These are phyloP conservation scores for Neurospora africana DNA, from an alignment of 495 filamentous ascomycete species.

Conservation along the genomic window DNA sequence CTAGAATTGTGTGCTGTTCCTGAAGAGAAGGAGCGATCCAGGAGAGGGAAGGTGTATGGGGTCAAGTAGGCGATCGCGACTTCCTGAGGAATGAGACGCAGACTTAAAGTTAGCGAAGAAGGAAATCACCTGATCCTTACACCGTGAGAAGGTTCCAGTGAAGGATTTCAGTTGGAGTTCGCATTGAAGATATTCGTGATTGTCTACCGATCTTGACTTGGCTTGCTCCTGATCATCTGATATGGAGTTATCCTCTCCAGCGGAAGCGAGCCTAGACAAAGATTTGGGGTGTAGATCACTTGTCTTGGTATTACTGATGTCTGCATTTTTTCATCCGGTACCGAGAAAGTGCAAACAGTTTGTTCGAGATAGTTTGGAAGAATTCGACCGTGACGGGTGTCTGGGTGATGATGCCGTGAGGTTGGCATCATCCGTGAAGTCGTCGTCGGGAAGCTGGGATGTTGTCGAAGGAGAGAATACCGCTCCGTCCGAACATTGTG, in stretches of 20 bases:
- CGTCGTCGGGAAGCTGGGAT: neutral
- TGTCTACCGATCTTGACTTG: neutral
- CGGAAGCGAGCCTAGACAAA: neutral
- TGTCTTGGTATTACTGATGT: neutral
- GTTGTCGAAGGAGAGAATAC: neutral
- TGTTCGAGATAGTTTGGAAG: neutral
- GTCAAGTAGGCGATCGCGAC: neutral
- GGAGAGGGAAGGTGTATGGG: neutral
- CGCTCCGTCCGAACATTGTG: neutral
- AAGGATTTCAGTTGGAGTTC: neutral
- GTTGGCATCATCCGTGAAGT: neutral
- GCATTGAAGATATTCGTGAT: neutral
- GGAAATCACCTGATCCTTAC: neutral
- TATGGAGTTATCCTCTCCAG: neutral
- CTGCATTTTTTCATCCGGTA: neutral
- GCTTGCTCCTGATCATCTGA: neutral
- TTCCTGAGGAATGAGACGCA: neutral
- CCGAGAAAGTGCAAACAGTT: neutral
- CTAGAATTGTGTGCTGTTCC: neutral
- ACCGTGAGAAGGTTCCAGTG: neutral
- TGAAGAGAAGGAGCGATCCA: neutral
- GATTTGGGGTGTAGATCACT: neutral
- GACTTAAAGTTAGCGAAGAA: neutral
- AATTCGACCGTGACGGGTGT: neutral
- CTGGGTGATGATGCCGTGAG: neutral